Evolutionary conservation across 352 stramenopile species (phyloP).

Genomic region (Pelagophyceae sp.): DNA sequence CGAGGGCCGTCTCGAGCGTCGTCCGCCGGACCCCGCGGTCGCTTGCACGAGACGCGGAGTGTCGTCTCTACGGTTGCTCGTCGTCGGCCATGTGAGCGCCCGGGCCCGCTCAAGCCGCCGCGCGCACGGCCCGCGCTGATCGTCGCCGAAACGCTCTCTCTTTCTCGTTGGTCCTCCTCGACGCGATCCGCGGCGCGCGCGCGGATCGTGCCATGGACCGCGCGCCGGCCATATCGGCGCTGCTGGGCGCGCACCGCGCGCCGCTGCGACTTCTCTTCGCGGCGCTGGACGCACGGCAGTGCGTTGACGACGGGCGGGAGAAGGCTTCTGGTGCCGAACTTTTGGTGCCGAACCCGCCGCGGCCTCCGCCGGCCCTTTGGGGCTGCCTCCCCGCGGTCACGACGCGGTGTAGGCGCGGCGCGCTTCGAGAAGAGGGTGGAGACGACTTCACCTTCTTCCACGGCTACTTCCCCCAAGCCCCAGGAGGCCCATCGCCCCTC

Average conservation of each 20-base stretch:
- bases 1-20: no score
- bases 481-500: not conserved
- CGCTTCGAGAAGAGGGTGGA: no score
- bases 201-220: not conserved
- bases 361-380: no score
- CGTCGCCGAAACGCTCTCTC: no score
- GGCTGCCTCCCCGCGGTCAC: no score
- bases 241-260: not conserved
- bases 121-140: not conserved
- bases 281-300: not conserved
- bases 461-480: not conserved
- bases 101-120: not conserved
- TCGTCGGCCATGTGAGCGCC: not conserved
- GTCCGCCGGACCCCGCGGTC: no score
- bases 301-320: not conserved
- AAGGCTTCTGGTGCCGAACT: not conserved
- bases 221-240: not conserved
- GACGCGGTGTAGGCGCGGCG: no score
- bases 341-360: no score
- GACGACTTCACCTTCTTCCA: not conserved
- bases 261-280: not conserved
- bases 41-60: no score
- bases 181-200: no score
- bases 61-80: not conserved
- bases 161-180: no score